Conservation (phyloP, 352 stramenopile species). For the Phytophthora colocasiae region DNA sequence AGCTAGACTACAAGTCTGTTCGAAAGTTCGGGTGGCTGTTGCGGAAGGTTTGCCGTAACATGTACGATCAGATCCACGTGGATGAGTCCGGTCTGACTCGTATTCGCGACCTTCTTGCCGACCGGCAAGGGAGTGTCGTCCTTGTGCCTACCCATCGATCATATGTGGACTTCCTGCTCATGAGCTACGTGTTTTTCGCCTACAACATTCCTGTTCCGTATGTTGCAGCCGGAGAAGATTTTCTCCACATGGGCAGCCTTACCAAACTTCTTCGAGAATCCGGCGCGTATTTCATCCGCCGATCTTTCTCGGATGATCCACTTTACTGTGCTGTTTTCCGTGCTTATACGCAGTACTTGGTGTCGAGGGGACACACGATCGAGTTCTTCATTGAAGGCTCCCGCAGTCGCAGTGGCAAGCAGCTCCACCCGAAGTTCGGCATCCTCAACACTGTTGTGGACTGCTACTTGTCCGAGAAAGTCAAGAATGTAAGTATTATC, state of each 20-base stretch:
- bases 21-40: conserved; percentile 83
- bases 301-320: conserved; percentile 70
- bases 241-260: conserved; percentile 74
- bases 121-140: conserved; percentile 65
- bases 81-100: conserved; percentile 77
- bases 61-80: conserved; percentile 91
- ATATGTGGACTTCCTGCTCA: conserved; percentile 87
- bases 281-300: conserved; percentile 83
- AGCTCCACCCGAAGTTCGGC: conserved; percentile 84
- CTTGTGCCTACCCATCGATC: conserved; percentile 88
- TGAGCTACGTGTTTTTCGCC: conserved; percentile 90
- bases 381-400: conserved; percentile 91
- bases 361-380: conserved; percentile 77
- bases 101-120: conserved; percentile 70
- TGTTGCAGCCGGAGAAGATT: conserved; percentile 83
- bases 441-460: conserved; percentile 79
- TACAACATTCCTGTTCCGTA: conserved; percentile 90
- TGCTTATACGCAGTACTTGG: conserved; percentile 84
- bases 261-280: conserved; percentile 73
- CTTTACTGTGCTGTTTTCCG: conserved; percentile 83
- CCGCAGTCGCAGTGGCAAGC: conserved; percentile 84
- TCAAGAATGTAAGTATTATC: conserved; percentile 70
- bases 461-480: conserved; percentile 68
- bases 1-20: conserved; percentile 79
- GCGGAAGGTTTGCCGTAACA: conserved; percentile 81